phyloP scores from a whole-genome alignment of 257 asterid species.

The Salvia splendens region DNA sequence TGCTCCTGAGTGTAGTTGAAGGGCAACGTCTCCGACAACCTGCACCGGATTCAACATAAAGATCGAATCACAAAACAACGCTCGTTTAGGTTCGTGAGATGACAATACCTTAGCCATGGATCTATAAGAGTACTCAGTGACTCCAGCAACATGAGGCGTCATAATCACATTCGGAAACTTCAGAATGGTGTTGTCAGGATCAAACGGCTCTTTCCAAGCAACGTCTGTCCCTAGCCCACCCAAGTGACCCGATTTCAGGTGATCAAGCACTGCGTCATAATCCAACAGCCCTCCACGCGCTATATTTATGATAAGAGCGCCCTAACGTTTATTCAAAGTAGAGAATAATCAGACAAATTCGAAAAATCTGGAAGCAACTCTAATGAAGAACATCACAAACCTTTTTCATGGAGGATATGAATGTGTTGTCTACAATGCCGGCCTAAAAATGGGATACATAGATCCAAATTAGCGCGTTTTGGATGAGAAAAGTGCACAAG shows the following conservation, averaged over 20 bases:
- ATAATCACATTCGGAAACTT: slow-evolving; percentile 76
- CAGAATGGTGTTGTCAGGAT: slow-evolving; percentile 76
- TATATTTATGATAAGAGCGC: slow-evolving; percentile 70
- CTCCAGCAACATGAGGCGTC: slow-evolving; percentile 97
- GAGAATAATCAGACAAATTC: no score
- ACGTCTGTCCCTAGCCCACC: slow-evolving; percentile 97
- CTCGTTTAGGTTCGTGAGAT: neutral
- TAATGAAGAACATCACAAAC: slow-evolving; percentile 37
- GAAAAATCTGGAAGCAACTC: neutral
- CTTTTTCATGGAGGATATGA: slow-evolving; percentile 91
- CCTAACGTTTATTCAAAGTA: slow-evolving; percentile 44
- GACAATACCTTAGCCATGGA: slow-evolving; percentile 84
- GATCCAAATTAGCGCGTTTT: slow-evolving; percentile 11
- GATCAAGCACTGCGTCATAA: slow-evolving; percentile 64
- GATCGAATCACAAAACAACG: neutral
- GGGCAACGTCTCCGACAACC: slow-evolving; percentile 88
- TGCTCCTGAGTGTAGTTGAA: slow-evolving; percentile 62
- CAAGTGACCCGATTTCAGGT: slow-evolving; percentile 79
- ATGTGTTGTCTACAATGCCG: slow-evolving; percentile 64
- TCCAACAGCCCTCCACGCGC: slow-evolving; percentile 91
- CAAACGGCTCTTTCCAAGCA: slow-evolving; percentile 96
- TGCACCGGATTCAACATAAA: slow-evolving; percentile 33
- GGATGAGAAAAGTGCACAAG: slow-evolving; percentile 11
- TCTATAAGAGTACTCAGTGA: slow-evolving; percentile 72
- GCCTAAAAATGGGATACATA: slow-evolving; percentile 50